Evolutionary conservation across 768 basidiomycete species (phyloP).

Genomic region (Russula compacta): DNA sequence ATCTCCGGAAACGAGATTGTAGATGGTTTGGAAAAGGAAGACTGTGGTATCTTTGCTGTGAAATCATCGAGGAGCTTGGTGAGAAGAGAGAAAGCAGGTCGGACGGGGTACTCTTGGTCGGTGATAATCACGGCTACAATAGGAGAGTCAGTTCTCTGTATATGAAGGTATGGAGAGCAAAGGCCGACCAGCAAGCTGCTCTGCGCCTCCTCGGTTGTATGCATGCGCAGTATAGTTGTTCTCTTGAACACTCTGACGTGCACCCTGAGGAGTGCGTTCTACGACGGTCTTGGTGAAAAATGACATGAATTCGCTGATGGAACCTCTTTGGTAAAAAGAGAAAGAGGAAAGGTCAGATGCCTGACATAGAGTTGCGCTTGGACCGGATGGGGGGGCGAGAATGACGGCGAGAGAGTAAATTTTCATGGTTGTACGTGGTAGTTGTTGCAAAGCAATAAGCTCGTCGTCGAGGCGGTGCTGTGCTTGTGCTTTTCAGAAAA

Average conservation of each 20-base stretch:
- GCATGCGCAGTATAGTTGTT: slow-evolving; percentile 90
- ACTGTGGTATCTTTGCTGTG: slow-evolving; percentile 64
- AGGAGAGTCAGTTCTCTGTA: slow-evolving; percentile 7
- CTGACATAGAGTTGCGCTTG: slow-evolving; percentile 53
- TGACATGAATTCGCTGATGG: slow-evolving; percentile 83
- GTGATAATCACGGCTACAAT: slow-evolving; percentile 78
- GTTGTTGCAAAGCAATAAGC: no score
- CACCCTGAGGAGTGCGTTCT: slow-evolving; percentile 77
- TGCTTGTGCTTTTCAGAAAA: background rate
- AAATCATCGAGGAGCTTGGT: slow-evolving; percentile 93
- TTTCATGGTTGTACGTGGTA: slow-evolving; percentile 51
- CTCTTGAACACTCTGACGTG: slow-evolving; percentile 91
- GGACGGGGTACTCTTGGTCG: slow-evolving; percentile 92
- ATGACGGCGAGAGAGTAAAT: slow-evolving; percentile 73
- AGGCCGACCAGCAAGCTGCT: slow-evolving; percentile 69
- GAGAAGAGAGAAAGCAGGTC: slow-evolving; percentile 92
- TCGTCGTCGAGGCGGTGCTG: background rate
- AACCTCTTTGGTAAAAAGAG: slow-evolving; percentile 87
- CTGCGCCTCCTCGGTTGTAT: slow-evolving; percentile 82
- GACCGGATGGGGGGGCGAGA: slow-evolving; percentile 53
- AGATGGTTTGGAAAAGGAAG: slow-evolving; percentile 53
- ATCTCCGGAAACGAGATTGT: slow-evolving; percentile 72
- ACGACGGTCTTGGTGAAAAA: slow-evolving; percentile 93
- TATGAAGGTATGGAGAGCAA: slow-evolving; percentile 1
- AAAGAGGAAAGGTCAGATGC: slow-evolving; percentile 82